Percentiles rank a stretch among this genome's conserved stretches.
Evolutionary conservation across 306 rosid species (phyloP).

Genomic region (Luffa aegyptiaca): DNA sequence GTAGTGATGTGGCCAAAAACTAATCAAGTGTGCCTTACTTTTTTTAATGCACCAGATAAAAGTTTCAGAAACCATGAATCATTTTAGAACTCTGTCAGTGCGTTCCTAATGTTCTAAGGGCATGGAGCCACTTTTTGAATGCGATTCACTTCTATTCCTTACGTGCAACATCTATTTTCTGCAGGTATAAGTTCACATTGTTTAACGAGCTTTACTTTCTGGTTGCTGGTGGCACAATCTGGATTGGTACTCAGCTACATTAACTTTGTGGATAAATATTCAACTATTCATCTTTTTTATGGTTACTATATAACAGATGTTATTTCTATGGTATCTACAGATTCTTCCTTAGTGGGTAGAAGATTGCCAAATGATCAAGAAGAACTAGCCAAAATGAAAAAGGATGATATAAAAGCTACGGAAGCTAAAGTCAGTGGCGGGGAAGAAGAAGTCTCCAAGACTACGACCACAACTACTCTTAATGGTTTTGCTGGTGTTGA

Average conservation of each 20-base stretch:
- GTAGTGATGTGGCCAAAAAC: background rate
- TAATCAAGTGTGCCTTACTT: background rate
- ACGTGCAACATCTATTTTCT: conserved; percentile 14
- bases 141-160: background rate
- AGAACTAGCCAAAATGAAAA: conserved; percentile 28
- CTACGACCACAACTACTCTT: conserved; percentile 18
- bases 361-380: conserved; percentile 20
- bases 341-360: conserved; percentile 37
- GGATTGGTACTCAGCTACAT: conserved; percentile 70
- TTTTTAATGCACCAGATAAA: background rate
- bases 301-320: background rate
- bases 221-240: conserved; percentile 97
- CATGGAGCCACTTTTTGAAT: background rate
- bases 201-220: conserved; percentile 96
- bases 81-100: background rate
- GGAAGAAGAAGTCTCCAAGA: conserved; percentile 27
- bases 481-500: conserved; percentile 21
- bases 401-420: conserved; percentile 25
- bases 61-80: background rate
- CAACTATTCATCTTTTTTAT: conserved; percentile 2
- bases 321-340: conserved; percentile 23
- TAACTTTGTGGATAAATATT: background rate
- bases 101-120: background rate
- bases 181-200: conserved; percentile 93
- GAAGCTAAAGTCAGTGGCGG: conserved; percentile 33